Base-by-base conservation (phyloP, 768 basidiomycete genomes). In the Chalciporus pseudorubinellus region DNA sequence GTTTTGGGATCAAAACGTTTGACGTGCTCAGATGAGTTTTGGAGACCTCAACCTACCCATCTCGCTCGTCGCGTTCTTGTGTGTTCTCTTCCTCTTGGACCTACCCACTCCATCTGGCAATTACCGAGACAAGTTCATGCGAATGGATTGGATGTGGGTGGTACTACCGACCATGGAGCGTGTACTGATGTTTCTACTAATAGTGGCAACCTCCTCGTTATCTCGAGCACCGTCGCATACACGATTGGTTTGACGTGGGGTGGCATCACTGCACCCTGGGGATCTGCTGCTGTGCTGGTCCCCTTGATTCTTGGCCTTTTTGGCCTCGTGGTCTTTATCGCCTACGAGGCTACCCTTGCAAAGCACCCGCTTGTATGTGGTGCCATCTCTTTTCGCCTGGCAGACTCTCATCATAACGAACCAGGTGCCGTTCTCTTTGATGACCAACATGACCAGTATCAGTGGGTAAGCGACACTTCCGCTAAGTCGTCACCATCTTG, bases 211-310 rank as follows among this genome's bases (percentile, higher is more conserved):
- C 34, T 70, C 2, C 48, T 78, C 8, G 58, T 79, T 14, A 69
- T 77, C 22, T 58, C 65, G 0, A 64, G 70, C 7, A 69, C 76
- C 2, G 61, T 63, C 7, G 53, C 67, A 5, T 57, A 52, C n/a
- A 70, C 74, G 31, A 63, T 80, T 39, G 77, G 61, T 0, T 61
- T 83, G 8, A 79, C 76, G 1, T 80, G 75, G 74, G 80, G 73
- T 16, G 80, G 81, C 1, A 62, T 72, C 20, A 55, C 59, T 0
- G 76, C 71, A 50, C 45, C 73, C 0, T 83, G 81, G 80, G 52
- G 49, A 3, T 74, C 73, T 0, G 62, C 59, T 12, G 56, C 54
- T 2, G 70, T 79, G 11, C 63, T 82, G 18, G 67, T 68, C 2
- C 77, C 79, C 0, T 64, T 82, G 2, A 55, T 73, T 18, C 31